These are phyloP conservation scores for Skeletonema costatum DNA, from an alignment of 108 stramenopile species.

Conservation along the genomic window DNA sequence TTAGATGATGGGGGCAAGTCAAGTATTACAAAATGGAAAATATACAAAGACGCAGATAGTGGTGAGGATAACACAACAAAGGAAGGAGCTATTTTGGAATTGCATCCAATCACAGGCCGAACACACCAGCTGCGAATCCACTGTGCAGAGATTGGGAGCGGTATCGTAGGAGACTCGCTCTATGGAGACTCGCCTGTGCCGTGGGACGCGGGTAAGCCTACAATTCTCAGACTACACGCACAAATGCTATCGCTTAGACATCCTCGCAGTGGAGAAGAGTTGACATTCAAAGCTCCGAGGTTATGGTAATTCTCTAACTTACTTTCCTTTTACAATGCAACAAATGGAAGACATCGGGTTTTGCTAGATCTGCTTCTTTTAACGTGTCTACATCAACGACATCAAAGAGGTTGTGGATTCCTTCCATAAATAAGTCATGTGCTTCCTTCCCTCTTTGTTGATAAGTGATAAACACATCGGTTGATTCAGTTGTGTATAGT, in stretches of 20 bases:
- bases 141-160: slow-evolving; percentile 58
- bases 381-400: slow-evolving; percentile 37
- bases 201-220: slow-evolving; percentile 14
- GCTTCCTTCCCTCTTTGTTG: slow-evolving; percentile 56
- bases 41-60: slow-evolving; percentile 13
- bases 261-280: slow-evolving; percentile 34
- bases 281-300: slow-evolving; percentile 39
- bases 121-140: slow-evolving; percentile 92
- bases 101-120: slow-evolving; percentile 48
- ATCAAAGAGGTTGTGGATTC: slow-evolving; percentile 46
- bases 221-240: slow-evolving; percentile 55
- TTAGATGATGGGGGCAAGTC: slow-evolving; percentile 37
- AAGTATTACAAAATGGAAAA: slow-evolving; percentile 60
- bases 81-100: slow-evolving; percentile 27
- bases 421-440: slow-evolving; percentile 41
- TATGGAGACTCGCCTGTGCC: slow-evolving; percentile 55
- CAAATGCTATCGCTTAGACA: slow-evolving; percentile 53
- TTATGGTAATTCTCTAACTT: slow-evolving; percentile 20
- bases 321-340: slow-evolving; percentile 28
- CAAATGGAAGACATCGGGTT: slow-evolving; percentile 49
- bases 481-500: slow-evolving; percentile 22
- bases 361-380: slow-evolving; percentile 17
- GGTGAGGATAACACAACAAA: slow-evolving; percentile 1
- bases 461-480: slow-evolving; percentile 56
- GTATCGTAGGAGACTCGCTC: slow-evolving; percentile 68